Evolutionary conservation across 2,329 filamentous ascomycete species (phyloP).

Genomic region (Penicillium corylophilum): DNA sequence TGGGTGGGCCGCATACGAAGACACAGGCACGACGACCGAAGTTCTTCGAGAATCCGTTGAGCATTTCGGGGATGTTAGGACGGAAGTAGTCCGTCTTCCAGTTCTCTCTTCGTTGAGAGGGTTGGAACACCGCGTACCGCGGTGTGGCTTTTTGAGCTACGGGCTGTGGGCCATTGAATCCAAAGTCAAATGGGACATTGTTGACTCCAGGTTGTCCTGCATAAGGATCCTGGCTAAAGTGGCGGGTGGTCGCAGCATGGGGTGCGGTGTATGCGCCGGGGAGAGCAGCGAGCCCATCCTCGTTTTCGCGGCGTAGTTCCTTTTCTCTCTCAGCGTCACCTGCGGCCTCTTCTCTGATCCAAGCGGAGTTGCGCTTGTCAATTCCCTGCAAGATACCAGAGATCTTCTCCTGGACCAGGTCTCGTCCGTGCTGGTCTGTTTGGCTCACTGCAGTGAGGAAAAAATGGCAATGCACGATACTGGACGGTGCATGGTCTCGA

Average conservation of each 20-base stretch:
- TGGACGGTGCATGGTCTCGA: constrained; percentile 81
- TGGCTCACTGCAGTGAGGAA: constrained; percentile 81
- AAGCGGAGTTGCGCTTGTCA: constrained; percentile 79
- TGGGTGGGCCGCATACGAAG: constrained; percentile 86
- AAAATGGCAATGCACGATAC: constrained; percentile 89
- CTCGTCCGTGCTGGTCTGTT: constrained; percentile 61
- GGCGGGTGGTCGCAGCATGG: constrained; percentile 18
- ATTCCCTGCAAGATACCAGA: constrained; percentile 86
- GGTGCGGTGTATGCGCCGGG: constrained; percentile 53
- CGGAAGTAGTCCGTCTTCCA: constrained; percentile 93
- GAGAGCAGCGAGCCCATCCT: constrained; percentile 80
- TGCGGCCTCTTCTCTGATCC: constrained; percentile 77
- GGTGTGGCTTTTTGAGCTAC: constrained; percentile 81
- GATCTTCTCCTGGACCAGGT: constrained; percentile 78
- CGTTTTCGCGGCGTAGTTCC: constrained; percentile 75
- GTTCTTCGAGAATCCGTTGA: constrained; percentile 77
- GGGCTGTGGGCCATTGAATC: constrained; percentile 79
- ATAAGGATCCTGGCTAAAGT: constrained; percentile 17
- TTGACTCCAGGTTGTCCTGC: constrained; percentile 1
- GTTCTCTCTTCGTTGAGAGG: constrained; percentile 59
- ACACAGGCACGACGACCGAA: constrained; percentile 82
- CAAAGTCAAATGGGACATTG: constrained; percentile 62
- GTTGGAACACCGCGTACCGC: constrained; percentile 77
- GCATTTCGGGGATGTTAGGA: constrained; percentile 82
- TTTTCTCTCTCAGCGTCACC: constrained; percentile 77